A percentile compares a stretch with the other conserved stretches of the same genome.
Evolutionary conservation across 1,139 yeast genomes (phyloP).

Genomic region (Blastobotrys raffinosifermentans): DNA sequence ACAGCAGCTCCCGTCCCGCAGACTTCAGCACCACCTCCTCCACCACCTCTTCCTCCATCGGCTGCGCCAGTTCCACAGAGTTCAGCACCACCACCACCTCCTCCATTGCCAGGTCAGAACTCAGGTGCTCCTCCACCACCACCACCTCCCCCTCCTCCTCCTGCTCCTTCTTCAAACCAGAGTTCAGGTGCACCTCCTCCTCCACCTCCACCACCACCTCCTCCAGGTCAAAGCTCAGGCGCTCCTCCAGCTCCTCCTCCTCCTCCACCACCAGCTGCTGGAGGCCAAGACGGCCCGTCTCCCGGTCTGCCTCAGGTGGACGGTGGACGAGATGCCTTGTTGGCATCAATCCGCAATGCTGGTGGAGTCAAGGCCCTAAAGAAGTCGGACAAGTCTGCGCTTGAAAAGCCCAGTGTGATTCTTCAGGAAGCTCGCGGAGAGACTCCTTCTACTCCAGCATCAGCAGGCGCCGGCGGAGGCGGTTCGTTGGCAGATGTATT

Average conservation of each 20-base stretch:
- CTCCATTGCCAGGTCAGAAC: conserved; percentile 21
- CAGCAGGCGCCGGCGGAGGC: conserved; percentile 41
- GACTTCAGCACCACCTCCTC: conserved; percentile 22
- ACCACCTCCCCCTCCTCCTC: conserved; percentile 31
- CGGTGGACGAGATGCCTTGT: conserved; percentile 68
- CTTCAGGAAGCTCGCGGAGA: conserved; percentile 70
- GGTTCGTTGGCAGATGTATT: conserved; percentile 77
- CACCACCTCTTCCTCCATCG: conserved; percentile 31
- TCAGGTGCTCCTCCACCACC: conserved; percentile 23
- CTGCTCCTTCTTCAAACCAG: conserved; percentile 19
- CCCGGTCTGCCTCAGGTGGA: conserved; percentile 41
- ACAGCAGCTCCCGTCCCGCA: conserved; percentile 24
- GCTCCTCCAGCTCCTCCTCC: conserved; percentile 32
- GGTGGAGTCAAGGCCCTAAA: conserved; percentile 64
- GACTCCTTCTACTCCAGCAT: conserved; percentile 30
- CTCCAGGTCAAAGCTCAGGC: conserved; percentile 21
- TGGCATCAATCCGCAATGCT: conserved; percentile 81
- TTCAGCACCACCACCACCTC: conserved; percentile 25
- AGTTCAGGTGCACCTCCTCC: conserved; percentile 29
- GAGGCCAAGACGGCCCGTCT: conserved; percentile 36
- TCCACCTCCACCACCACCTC: conserved; percentile 36
- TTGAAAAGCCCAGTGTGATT: conserved; percentile 70
- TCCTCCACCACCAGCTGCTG: conserved; percentile 38
- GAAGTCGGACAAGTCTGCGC: conserved; percentile 75
- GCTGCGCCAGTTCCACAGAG: conserved; percentile 12